Evolutionary conservation across 164 flowering plant genomes (phyloP).

Genomic region (Liquidambar formosana): DNA sequence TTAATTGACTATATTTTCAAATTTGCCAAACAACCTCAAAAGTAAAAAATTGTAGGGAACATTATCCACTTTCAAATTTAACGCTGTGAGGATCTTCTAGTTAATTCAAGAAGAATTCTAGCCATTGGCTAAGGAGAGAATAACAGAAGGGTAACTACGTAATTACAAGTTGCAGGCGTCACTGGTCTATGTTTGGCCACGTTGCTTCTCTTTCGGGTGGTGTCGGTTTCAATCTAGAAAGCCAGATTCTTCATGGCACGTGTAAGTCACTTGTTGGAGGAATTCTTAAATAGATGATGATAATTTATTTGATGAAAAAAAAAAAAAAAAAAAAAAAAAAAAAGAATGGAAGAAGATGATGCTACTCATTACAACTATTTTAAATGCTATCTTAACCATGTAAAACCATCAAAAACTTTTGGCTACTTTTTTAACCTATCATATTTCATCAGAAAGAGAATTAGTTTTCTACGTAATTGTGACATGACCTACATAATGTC

Average conservation of each 20-base stretch:
- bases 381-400: too few relatives aligned
- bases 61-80: not conserved
- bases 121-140: not conserved
- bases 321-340: not conserved
- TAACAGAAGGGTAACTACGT: slow-evolving; percentile 13
- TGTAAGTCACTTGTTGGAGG: slow-evolving; percentile 27
- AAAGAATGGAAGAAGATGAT: too few relatives aligned
- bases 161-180: not conserved
- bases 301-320: too few relatives aligned
- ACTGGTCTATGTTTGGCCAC: slow-evolving; percentile 29
- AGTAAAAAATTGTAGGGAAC: not conserved
- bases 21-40: not conserved
- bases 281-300: not conserved
- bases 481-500: too few relatives aligned
- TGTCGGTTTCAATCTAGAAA: not conserved
- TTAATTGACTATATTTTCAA: not conserved
- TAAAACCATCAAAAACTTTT: too few relatives aligned
- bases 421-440: too few relatives aligned
- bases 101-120: not conserved
- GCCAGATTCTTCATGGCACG: slow-evolving; percentile 22
- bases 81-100: slow-evolving; percentile 9
- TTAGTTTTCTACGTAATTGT: too few relatives aligned
- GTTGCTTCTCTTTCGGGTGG: slow-evolving; percentile 17
- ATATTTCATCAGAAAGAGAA: too few relatives aligned
- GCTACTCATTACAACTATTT: too few relatives aligned